phyloP scores from a whole-genome alignment of 176 grass and related monocot species.

The Tillandsia fasciculata region DNA sequence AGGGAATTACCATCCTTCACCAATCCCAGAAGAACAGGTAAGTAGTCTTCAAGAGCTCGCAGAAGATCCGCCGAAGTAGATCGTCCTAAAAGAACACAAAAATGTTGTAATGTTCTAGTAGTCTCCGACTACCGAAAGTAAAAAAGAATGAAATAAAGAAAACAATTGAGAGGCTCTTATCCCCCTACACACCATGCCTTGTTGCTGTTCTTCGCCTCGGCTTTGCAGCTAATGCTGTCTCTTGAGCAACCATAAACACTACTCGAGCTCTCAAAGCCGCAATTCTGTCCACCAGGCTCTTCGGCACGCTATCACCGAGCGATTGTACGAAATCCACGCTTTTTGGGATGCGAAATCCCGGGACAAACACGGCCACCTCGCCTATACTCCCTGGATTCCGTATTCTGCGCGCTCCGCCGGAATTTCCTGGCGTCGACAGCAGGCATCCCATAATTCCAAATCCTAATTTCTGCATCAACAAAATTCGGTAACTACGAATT shows the following conservation, averaged over 20 bases:
- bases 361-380: slow-evolving; percentile 72
- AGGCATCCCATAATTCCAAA: slow-evolving; percentile 62
- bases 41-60: slow-evolving; percentile 53
- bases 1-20: slow-evolving; percentile 50
- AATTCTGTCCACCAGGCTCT: slow-evolving; percentile 36
- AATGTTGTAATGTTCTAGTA: slow-evolving; percentile 6
- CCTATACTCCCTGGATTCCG: slow-evolving; percentile 61
- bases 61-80: slow-evolving; percentile 58
- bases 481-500: not conserved
- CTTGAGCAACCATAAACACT: slow-evolving; percentile 47
- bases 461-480: not conserved
- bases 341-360: slow-evolving; percentile 52
- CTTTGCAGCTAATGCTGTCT: slow-evolving; percentile 44
- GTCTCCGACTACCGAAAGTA: not conserved
- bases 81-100: slow-evolving; percentile 26
- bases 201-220: slow-evolving; percentile 45
- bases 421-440: slow-evolving; percentile 42
- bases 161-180: slow-evolving; percentile 11
- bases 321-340: slow-evolving; percentile 40
- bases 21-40: slow-evolving; percentile 61
- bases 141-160: not conserved
- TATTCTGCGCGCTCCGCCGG: slow-evolving; percentile 29
- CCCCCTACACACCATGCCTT: slow-evolving; percentile 41
- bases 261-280: slow-evolving; percentile 31
- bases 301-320: slow-evolving; percentile 33